Evolutionary conservation across 148 eudicot genomes (phyloP).

Genomic region (Diospyros lotus): DNA sequence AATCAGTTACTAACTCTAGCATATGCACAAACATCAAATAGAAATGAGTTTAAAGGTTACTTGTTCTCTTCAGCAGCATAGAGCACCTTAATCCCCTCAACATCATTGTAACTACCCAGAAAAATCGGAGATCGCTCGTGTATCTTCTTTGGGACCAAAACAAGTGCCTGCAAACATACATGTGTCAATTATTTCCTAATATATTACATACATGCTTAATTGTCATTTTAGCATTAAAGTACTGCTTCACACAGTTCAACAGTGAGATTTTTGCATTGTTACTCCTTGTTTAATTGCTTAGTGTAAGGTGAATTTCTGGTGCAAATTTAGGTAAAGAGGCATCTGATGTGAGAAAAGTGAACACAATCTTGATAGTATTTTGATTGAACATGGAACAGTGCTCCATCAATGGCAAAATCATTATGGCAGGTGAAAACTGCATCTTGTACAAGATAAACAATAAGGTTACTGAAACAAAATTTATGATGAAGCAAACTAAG

Average conservation of each 20-base stretch:
- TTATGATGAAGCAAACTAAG: not conserved
- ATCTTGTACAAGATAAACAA: not conserved
- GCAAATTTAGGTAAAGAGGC: not conserved
- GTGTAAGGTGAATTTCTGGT: not conserved
- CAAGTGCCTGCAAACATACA: constrained; percentile 63
- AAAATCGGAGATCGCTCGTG: constrained; percentile 93
- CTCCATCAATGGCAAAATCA: not conserved
- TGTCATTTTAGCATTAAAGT: constrained; percentile 1
- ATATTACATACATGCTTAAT: not conserved
- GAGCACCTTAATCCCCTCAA: constrained; percentile 82
- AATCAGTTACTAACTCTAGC: constrained; percentile 9
- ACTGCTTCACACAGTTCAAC: not conserved
- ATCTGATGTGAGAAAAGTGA: not conserved
- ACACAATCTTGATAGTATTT: not conserved
- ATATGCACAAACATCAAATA: constrained; percentile 13
- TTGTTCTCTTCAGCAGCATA: constrained; percentile 65
- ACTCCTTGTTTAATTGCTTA: not conserved
- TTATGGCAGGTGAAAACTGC: not conserved
- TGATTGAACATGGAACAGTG: not conserved
- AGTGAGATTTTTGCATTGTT: not conserved
- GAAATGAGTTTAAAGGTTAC: not conserved
- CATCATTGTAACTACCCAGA: constrained; percentile 93
- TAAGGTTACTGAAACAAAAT: not conserved
- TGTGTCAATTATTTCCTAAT: not conserved
- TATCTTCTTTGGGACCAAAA: constrained; percentile 70